Conservation (phyloP, 441 rosid genomes). For the Arabidopsis lyrata region DNA sequence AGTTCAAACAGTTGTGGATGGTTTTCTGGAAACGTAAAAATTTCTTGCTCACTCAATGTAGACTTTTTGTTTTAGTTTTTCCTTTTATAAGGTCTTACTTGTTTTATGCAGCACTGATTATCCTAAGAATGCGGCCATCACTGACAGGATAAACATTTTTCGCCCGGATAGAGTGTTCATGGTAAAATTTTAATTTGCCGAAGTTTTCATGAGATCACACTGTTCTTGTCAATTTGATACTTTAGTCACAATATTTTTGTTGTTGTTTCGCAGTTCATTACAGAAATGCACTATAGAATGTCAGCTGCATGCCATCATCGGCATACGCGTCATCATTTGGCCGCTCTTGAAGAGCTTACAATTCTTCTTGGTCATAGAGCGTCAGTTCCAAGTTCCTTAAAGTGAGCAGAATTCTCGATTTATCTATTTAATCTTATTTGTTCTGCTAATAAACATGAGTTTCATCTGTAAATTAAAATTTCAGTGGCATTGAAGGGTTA, state of each 20-base stretch:
- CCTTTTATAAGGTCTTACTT: slow-evolving; percentile 33
- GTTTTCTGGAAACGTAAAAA: slow-evolving; percentile 84
- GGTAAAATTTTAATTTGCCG: slow-evolving; percentile 56
- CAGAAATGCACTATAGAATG: slow-evolving; percentile 88
- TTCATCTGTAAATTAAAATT: slow-evolving; percentile 21
- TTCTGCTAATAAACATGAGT: slow-evolving; percentile 20
- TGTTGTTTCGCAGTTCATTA: slow-evolving; percentile 69
- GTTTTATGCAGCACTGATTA: slow-evolving; percentile 64
- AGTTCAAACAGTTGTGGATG: slow-evolving; percentile 89
- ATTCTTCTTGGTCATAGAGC: slow-evolving; percentile 81
- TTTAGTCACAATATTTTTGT: slow-evolving; percentile 29
- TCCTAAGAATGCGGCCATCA: slow-evolving; percentile 57
- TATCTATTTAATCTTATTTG: slow-evolving; percentile 22
- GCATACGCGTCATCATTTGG: slow-evolving; percentile 84
- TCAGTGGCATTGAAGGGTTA: slow-evolving; percentile 14
- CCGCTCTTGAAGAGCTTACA: slow-evolving; percentile 87
- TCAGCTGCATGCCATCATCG: slow-evolving; percentile 84
- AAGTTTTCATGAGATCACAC: slow-evolving; percentile 36
- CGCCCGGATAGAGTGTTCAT: slow-evolving; percentile 97
- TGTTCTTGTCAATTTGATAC: slow-evolving; percentile 28
- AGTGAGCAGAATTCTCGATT: slow-evolving; percentile 56
- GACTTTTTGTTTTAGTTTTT: slow-evolving; percentile 24
- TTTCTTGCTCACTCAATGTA: slow-evolving; percentile 30
- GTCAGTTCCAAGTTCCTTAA: slow-evolving; percentile 82
- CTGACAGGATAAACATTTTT: slow-evolving; percentile 89